A percentile compares a stretch with the other conserved stretches of the same genome.
phyloP scores from a whole-genome alignment of 371 early-diverging fungal species.

The Umbelopsis sp. region DNA sequence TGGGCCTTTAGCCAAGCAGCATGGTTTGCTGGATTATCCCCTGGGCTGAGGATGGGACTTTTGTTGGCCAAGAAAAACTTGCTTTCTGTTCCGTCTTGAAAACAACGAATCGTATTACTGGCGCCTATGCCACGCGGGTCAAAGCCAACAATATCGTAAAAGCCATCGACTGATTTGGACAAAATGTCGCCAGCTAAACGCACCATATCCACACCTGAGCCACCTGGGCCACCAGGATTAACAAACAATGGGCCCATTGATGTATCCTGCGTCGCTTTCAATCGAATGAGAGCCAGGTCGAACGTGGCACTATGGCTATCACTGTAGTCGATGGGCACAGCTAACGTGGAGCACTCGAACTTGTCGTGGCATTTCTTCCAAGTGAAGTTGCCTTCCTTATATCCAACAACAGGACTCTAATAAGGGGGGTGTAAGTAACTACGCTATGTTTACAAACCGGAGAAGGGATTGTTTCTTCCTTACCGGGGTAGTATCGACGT shows the following conservation, averaged over 20 bases:
- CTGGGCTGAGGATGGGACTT: neutral
- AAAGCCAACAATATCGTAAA: slow-evolving; percentile 39
- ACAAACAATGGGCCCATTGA: slow-evolving; percentile 14
- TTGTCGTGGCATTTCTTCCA: slow-evolving; percentile 9
- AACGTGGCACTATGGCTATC: slow-evolving; percentile 4
- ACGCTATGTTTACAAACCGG: no score
- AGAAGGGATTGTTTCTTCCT: no score
- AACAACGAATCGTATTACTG: slow-evolving; percentile 31
- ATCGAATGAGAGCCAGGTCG: neutral
- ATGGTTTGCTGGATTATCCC: slow-evolving; percentile 14
- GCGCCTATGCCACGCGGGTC: slow-evolving; percentile 40
- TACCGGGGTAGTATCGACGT: no score
- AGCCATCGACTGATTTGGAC: slow-evolving; percentile 25
- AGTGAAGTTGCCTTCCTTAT: slow-evolving; percentile 12
- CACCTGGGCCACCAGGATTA: slow-evolving; percentile 33
- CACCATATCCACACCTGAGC: slow-evolving; percentile 27
- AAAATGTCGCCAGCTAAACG: slow-evolving; percentile 16
- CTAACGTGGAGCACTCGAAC: neutral
- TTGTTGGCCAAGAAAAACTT: slow-evolving; percentile 5
- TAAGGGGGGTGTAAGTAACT: no score
- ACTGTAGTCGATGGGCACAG: slow-evolving; percentile 13
- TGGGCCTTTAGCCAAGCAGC: slow-evolving; percentile 14
- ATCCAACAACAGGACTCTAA: no score
- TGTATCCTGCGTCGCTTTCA: neutral
- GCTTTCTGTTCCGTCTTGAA: slow-evolving; percentile 16